Evolutionary conservation across 2,329 filamentous ascomycete genomes (phyloP).

Genomic region (Diaporthe helianthi): DNA sequence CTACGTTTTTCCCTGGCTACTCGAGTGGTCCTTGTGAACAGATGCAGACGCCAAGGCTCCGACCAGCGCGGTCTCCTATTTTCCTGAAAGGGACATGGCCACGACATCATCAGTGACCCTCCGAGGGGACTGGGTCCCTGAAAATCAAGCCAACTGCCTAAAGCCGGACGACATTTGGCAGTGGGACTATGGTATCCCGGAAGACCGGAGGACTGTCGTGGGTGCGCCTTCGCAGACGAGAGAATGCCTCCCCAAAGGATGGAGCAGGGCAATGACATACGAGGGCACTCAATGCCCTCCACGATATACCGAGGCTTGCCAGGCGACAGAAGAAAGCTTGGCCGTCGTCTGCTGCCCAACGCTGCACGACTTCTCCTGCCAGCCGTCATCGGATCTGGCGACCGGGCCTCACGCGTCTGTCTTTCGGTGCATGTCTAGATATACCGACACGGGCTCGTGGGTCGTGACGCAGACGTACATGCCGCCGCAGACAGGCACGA

Average conservation of each 20-base stretch:
- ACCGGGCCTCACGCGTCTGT: conserved; percentile 3
- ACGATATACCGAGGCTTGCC: conserved; percentile 8
- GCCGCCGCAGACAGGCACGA: not conserved
- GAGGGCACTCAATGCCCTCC: conserved; percentile 9
- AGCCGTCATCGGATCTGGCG: not conserved
- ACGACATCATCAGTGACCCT: conserved; percentile 2
- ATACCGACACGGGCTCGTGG: not conserved
- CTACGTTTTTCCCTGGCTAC: not conserved
- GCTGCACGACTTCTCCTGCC: not conserved
- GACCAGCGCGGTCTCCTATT: not conserved
- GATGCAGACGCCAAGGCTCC: not conserved
- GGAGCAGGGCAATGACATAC: not conserved
- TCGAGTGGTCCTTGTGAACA: not conserved
- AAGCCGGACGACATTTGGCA: conserved; percentile 10
- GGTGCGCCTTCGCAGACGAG: not conserved
- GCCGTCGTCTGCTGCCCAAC: conserved; percentile 14
- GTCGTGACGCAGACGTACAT: conserved; percentile 5
- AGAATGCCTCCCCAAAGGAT: conserved; percentile 1
- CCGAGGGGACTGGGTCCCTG: conserved; percentile 4
- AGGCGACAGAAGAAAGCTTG: not conserved
- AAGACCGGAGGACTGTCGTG: not conserved
- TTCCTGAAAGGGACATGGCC: not conserved
- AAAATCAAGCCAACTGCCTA: conserved; percentile 7
- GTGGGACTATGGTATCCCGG: not conserved
- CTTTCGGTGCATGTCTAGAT: not conserved